These are phyloP conservation scores for Collybia sordida DNA, from an alignment of 768 basidiomycete species.

Conservation along the genomic window DNA sequence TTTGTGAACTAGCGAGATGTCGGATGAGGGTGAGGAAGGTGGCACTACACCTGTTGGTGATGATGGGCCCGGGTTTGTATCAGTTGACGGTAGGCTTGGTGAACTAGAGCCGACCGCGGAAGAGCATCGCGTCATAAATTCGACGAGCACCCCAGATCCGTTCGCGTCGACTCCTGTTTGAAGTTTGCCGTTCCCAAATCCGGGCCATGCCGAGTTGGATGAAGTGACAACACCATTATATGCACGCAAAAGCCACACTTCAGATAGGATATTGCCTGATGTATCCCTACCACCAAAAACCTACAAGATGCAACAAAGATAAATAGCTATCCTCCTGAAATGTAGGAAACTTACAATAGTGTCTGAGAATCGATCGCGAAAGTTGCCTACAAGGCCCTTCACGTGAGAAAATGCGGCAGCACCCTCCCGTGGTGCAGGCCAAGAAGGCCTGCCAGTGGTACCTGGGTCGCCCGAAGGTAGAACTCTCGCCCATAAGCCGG, in stretches of 20 bases:
- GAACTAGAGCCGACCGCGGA: slow-evolving; percentile 25
- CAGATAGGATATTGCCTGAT: slow-evolving; percentile 64
- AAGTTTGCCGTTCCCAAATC: slow-evolving; percentile 63
- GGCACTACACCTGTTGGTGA: slow-evolving; percentile 11
- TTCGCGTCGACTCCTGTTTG: slow-evolving; percentile 62
- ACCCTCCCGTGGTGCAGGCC: slow-evolving; percentile 71
- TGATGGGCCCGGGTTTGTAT: slow-evolving; percentile 15
- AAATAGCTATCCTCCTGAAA: slow-evolving; percentile 4
- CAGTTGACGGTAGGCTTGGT: slow-evolving; percentile 16
- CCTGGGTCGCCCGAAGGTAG: slow-evolving; percentile 78
- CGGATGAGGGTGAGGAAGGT: slow-evolving; percentile 13
- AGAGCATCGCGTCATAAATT: slow-evolving; percentile 64
- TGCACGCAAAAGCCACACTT: slow-evolving; percentile 77
- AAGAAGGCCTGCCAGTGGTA: slow-evolving; percentile 42
- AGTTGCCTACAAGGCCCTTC: slow-evolving; percentile 54
- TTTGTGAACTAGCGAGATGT: slow-evolving; percentile 46
- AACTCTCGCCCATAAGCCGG: slow-evolving; percentile 69
- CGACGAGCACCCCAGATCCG: slow-evolving; percentile 64
- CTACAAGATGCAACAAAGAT: slow-evolving; percentile 20
- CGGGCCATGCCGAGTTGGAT: slow-evolving; percentile 57
- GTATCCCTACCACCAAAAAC: slow-evolving; percentile 77
- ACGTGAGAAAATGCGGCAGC: slow-evolving; percentile 60
- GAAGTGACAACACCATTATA: slow-evolving; percentile 63
- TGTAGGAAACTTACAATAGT: slow-evolving; percentile 47
- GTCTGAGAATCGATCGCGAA: slow-evolving; percentile 53